These are phyloP conservation scores for Arthroderma uncinatum DNA, from an alignment of 2,329 filamentous ascomycete genomes.

Conservation along the genomic window DNA sequence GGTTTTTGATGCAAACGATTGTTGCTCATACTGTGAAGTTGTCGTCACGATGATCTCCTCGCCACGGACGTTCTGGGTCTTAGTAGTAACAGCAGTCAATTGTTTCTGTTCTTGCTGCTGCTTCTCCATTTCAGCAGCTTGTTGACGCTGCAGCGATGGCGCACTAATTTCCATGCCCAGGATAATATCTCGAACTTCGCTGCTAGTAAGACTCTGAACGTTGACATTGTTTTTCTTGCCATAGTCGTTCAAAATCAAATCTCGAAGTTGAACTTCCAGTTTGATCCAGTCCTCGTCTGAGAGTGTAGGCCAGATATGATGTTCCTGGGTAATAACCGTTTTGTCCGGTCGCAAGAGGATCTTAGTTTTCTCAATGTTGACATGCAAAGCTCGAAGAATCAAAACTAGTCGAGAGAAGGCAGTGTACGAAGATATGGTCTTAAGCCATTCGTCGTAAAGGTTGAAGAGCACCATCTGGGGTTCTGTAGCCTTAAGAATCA, in stretches of 20 bases:
- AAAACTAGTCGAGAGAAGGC: constrained; percentile 92
- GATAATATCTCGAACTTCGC: constrained; percentile 96
- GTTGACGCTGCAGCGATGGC: constrained; percentile 93
- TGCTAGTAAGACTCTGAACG: constrained; percentile 87
- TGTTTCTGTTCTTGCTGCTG: constrained; percentile 96
- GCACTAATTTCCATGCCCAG: constrained; percentile 99
- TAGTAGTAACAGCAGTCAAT: constrained; percentile 91
- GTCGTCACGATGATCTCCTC: constrained; percentile 98
- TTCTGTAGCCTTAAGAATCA: constrained; percentile 94
- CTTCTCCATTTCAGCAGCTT: constrained; percentile 97
- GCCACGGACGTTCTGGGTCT: constrained; percentile 92
- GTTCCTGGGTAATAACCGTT: constrained; percentile 94
- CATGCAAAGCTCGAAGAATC: constrained; percentile 86
- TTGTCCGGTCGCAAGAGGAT: constrained; percentile 89
- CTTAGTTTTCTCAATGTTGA: constrained; percentile 98
- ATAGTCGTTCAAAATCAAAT: constrained; percentile 95
- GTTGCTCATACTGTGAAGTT: constrained; percentile 94
- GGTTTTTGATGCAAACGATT: constrained; percentile 95
- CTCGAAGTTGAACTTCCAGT: constrained; percentile 91
- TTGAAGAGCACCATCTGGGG: constrained; percentile 99
- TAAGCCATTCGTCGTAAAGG: constrained; percentile 96
- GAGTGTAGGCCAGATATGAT: constrained; percentile 95
- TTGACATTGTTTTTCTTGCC: constrained; percentile 99
- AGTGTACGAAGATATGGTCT: constrained; percentile 96
- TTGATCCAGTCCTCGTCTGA: constrained; percentile 98